These are phyloP conservation scores for Stereocaulon alpinum DNA, from an alignment of 495 filamentous ascomycete genomes.

Conservation along the genomic window DNA sequence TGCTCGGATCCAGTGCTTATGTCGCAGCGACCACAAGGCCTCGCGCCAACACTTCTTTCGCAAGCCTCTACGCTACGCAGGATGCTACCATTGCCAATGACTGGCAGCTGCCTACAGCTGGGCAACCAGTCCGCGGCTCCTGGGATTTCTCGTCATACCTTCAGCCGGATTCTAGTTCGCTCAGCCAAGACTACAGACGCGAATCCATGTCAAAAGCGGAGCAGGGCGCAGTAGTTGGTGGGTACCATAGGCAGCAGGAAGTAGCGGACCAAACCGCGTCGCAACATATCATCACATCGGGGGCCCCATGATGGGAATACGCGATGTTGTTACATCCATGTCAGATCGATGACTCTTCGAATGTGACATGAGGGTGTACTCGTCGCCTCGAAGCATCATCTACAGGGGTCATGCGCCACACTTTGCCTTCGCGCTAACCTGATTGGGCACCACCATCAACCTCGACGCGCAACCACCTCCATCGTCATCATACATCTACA, in stretches of 20 bases:
- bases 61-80: conserved; percentile 1
- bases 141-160: neutral
- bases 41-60: conserved; percentile 6
- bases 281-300: neutral
- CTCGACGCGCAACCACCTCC: neutral
- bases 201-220: neutral
- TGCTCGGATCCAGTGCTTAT: neutral
- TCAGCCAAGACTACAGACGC: conserved; percentile 7
- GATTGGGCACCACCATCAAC: no score
- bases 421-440: neutral
- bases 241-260: neutral
- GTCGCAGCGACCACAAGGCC: neutral
- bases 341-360: neutral
- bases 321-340: neutral
- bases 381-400: neutral
- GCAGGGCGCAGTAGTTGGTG: neutral
- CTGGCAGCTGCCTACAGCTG: neutral
- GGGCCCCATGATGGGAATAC: neutral
- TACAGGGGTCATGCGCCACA: conserved; percentile 2
- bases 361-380: neutral
- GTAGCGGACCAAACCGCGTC: neutral
- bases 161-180: neutral
- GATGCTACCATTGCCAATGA: neutral
- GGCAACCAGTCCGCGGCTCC: neutral
- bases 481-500: neutral